A percentile compares a stretch with the other conserved stretches of the same genome.
Evolutionary conservation across 768 basidiomycete species (phyloP).

Genomic region (Zangia roseola): DNA sequence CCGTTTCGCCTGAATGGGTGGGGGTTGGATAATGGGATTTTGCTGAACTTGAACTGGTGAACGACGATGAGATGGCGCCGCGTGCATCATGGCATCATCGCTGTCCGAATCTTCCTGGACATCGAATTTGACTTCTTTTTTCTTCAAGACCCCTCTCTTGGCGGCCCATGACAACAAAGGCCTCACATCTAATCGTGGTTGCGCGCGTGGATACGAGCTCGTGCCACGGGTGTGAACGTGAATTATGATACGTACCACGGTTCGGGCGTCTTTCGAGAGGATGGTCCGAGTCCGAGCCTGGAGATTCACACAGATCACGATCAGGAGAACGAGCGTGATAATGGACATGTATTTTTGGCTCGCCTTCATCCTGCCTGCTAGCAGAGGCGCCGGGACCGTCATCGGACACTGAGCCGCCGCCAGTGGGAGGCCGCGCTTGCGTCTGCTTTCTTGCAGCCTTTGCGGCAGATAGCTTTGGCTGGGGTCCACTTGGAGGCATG

Average conservation of each 20-base stretch:
- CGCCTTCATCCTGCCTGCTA: conserved; percentile 6
- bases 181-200: conserved; percentile 5
- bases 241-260: background rate
- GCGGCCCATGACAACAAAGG: background rate
- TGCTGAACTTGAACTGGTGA: background rate
- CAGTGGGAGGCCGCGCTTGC: background rate
- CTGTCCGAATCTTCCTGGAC: conserved; percentile 8
- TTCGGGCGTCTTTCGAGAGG: background rate
- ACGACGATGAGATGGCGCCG: conserved; percentile 3
- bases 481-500: conserved; percentile 15
- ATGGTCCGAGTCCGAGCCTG: conserved; percentile 19
- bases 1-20: background rate
- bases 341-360: conserved; percentile 4
- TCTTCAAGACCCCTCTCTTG: no score
- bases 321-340: background rate
- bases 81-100: conserved; percentile 16
- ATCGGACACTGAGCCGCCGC: conserved; percentile 4
- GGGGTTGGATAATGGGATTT: background rate
- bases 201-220: background rate
- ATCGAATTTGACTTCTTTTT: conserved; percentile 16
- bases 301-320: background rate
- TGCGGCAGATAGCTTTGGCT: background rate
- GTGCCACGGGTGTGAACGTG: background rate
- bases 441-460: conserved; percentile 20
- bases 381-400: background rate